A percentile compares a stretch with the other conserved stretches of the same genome.
Conservation (phyloP, 1,284 basidiomycete genomes). For the Irpex sp. region DNA sequence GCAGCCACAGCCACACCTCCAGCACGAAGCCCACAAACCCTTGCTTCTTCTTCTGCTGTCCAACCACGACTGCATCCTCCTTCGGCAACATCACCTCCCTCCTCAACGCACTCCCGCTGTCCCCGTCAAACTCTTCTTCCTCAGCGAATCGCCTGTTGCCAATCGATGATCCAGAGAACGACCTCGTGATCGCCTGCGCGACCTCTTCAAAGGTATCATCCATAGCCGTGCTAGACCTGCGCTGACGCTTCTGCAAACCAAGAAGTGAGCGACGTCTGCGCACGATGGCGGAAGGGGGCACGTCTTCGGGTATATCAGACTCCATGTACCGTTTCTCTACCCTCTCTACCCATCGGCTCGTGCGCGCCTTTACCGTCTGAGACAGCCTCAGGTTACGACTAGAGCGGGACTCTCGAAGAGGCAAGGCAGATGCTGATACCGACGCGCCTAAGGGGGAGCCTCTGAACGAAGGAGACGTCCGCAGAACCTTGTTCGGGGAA, state of each 20-base stretch:
- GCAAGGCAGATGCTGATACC: neutral
- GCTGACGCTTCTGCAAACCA: slow-evolving; percentile 1
- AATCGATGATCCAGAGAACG: slow-evolving; percentile 4
- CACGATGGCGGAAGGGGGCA: neutral
- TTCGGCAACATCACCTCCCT: neutral
- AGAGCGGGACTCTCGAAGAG: slow-evolving; percentile 13
- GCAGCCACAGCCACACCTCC: slow-evolving; percentile 77
- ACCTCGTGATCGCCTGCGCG: slow-evolving; percentile 21
- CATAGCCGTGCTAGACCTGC: slow-evolving; percentile 15
- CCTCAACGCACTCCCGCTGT: neutral
- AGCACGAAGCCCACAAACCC: slow-evolving; percentile 51
- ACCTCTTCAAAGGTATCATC: slow-evolving; percentile 26
- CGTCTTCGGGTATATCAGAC: neutral
- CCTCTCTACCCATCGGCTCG: slow-evolving; percentile 51
- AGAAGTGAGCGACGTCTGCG: slow-evolving; percentile 1
- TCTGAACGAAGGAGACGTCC: neutral
- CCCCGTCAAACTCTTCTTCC: neutral
- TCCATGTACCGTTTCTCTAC: neutral
- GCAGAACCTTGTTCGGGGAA: neutral
- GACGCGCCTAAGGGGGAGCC: neutral
- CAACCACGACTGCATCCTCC: neutral
- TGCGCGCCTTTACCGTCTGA: slow-evolving; percentile 49
- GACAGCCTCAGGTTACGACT: slow-evolving; percentile 42
- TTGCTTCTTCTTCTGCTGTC: slow-evolving; percentile 25
- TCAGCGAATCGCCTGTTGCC: neutral